Evolutionary conservation across 1,284 basidiomycete genomes (phyloP), one percentile per base, ranked within the genome.

Genomic region (Fomitopsis palustris): DNA sequence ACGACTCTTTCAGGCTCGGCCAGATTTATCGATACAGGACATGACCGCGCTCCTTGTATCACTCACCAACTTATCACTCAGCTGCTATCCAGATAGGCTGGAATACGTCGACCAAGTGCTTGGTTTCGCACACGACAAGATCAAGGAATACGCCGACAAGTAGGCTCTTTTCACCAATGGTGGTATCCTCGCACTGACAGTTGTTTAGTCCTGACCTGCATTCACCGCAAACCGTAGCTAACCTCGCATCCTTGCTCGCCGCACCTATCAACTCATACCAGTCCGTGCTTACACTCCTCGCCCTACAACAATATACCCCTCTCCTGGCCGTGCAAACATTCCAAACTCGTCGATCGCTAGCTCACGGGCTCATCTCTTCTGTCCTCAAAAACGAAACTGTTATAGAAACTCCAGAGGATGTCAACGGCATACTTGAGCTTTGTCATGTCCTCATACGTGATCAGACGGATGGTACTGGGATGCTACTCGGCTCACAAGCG

Each of bases 71-170:
- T 81, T 98, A 12, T 95, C 93, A 1, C 78, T 98, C 38, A 95
- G 92, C 74, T 97, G 95, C 72, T 97, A 98, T 72, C 95, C 96
- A 3, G 95, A 97, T 71, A 81, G 92, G 61, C 81, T 98, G 55
- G 94, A 96, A 78, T 97, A 98, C 69, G 93, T 98, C 39, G 94
- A 98, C 68, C 95, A 97, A 74, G 88, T 97, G 14, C 80, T 98
- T 56, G 86, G 85, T 1, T 98, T 95, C 69, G 92, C 94, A 0
- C 85, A 87, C 6, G 82, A 85, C 43, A 98, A 97, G 74, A 85
- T 94, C 59, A 85, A 88, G 64, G 93, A 95, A 67, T 95, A 87
- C 71, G 77, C 82, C 14, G 88, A 93, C 25, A 92, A 84, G 92
- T 89, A 61, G 56, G 80, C 72, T 7, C 4, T 5, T 5, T 17